Conservation (phyloP, 306 rosid species). For the Vigna radiata region DNA sequence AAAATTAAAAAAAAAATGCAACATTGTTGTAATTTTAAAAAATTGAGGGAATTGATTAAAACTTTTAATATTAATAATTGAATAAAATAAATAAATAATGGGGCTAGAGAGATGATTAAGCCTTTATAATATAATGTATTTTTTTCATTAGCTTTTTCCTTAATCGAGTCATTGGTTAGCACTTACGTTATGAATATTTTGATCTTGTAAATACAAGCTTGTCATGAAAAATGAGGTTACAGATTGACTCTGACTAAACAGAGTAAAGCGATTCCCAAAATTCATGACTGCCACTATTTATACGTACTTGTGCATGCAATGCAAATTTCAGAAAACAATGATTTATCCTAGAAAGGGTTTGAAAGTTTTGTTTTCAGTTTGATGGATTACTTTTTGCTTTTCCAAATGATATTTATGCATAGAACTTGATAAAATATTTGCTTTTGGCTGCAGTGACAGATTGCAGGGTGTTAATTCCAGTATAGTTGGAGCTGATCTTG, state of each 20-base stretch:
- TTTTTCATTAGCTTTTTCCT: too few relatives aligned
- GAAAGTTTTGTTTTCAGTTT: neutral
- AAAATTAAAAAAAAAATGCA: too few relatives aligned
- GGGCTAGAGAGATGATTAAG: too few relatives aligned
- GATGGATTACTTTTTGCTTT: neutral
- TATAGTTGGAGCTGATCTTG: conserved; percentile 41
- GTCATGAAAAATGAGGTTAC: neutral
- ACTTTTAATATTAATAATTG: too few relatives aligned
- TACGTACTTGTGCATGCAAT: neutral
- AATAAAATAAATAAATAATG: too few relatives aligned
- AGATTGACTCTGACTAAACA: neutral
- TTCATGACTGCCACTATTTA: neutral
- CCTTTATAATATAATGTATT: neutral
- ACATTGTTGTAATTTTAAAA: too few relatives aligned
- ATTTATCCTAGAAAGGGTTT: neutral
- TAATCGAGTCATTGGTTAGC: neutral
- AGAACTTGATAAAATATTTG: conserved; percentile 38
- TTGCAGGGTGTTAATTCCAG: conserved; percentile 45
- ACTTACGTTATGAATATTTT: neutral
- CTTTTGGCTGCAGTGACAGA: conserved; percentile 57
- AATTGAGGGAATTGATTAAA: too few relatives aligned
- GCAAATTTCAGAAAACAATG: conserved; percentile 18
- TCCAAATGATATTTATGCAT: neutral
- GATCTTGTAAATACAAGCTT: neutral
- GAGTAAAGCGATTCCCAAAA: neutral